phyloP scores from a whole-genome alignment of 1,284 basidiomycete genomes.

The Schizophyllum commune region DNA sequence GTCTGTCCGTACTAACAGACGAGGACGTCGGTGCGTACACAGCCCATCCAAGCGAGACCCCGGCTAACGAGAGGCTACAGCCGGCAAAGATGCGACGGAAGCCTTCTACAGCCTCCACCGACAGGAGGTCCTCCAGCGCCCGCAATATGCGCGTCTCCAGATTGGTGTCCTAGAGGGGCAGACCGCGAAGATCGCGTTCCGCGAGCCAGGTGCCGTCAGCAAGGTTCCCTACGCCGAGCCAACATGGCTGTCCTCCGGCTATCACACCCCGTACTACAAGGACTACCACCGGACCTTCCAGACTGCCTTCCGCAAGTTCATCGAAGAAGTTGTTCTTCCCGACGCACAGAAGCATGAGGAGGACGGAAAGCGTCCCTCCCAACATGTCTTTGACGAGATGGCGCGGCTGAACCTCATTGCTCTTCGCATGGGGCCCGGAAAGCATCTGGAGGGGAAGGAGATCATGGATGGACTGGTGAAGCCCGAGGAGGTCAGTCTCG shows the following conservation, averaged over 20 bases:
- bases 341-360: slow-evolving; percentile 48
- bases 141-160: slow-evolving; percentile 59
- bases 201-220: slow-evolving; percentile 44
- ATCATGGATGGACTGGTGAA: slow-evolving; percentile 72
- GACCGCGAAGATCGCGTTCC: slow-evolving; percentile 39
- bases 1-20: slow-evolving; percentile 65
- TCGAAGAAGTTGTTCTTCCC: slow-evolving; percentile 39
- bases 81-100: slow-evolving; percentile 69
- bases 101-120: slow-evolving; percentile 75
- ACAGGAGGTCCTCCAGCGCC: slow-evolving; percentile 63
- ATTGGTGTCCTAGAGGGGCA: slow-evolving; percentile 59
- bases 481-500: slow-evolving; percentile 62
- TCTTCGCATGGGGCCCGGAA: slow-evolving; percentile 76
- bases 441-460: slow-evolving; percentile 68
- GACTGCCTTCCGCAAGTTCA: slow-evolving; percentile 40
- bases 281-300: slow-evolving; percentile 39
- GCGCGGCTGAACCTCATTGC: slow-evolving; percentile 61
- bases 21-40: slow-evolving; percentile 65
- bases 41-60: no score
- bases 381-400: slow-evolving; percentile 48
- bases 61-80: slow-evolving; percentile 31
- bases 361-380: slow-evolving; percentile 55
- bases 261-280: slow-evolving; percentile 68
- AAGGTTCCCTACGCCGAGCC: slow-evolving; percentile 74
- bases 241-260: slow-evolving; percentile 62